Evolutionary conservation across 2,329 filamentous ascomycete genomes (phyloP).

Genomic region (Sporothrix protearum): DNA sequence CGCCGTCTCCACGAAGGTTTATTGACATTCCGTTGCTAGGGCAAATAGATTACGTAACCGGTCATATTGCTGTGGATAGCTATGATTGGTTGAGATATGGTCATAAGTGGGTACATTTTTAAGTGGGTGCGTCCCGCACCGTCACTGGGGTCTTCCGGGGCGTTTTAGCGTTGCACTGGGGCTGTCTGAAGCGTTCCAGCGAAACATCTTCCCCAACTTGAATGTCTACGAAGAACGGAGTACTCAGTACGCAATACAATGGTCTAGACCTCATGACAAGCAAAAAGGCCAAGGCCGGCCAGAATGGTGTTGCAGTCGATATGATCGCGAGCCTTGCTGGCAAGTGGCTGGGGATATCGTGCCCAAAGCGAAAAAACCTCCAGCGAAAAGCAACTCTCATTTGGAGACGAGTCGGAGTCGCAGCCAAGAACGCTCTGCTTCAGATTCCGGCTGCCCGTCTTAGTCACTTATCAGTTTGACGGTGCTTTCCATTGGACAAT

Average conservation of each 20-base stretch:
- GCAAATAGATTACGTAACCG: slow-evolving; percentile 7
- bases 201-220: not conserved
- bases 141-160: not conserved
- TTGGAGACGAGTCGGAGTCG: slow-evolving; percentile 2
- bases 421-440: slow-evolving; percentile 14
- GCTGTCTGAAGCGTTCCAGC: slow-evolving; percentile 1
- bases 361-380: not conserved
- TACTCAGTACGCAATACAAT: too few relatives aligned
- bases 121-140: slow-evolving; percentile 13
- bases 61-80: not conserved
- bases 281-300: not conserved
- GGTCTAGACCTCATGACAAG: not conserved
- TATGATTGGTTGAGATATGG: not conserved
- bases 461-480: not conserved
- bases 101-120: not conserved
- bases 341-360: not conserved
- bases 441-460: not conserved
- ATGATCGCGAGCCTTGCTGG: not conserved
- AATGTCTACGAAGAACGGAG: not conserved
- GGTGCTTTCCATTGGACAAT: not conserved
- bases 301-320: not conserved
- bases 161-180: not conserved
- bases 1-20: slow-evolving; percentile 7
- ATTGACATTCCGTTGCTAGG: slow-evolving; percentile 24
- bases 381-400: not conserved